Base-by-base conservation (phyloP, 371 early-diverging fungal genomes). In the Mortierella sp. region DNA sequence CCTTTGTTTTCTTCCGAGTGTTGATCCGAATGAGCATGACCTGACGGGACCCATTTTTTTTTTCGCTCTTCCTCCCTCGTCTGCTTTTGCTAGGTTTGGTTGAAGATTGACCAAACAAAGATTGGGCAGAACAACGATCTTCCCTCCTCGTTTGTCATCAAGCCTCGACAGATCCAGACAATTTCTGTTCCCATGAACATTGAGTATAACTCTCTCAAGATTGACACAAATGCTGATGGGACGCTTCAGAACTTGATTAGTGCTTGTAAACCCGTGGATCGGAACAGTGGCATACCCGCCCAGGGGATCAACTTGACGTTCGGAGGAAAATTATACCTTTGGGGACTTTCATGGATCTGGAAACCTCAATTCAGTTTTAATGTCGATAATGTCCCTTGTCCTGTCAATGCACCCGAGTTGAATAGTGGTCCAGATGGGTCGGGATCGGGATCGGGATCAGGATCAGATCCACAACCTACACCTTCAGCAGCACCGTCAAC, bases 341-440 rank as follows among this genome's bases (percentile, higher is more conserved):
- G 71, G 72, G 77, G 77, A 1, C 53, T 76, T 21, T 60, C 62
- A 7, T 76, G 77, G 77, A 25, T 65, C 23, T 76, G 77, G 77
- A 65, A 76, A 44, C 77, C 77, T 0, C 58, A 76, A 48, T 76
- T 76, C 58, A 72, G 68, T 19, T 62, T 76, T 57, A 71, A 72
- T 52, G 72, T 72, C 16, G 64, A 59, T 0, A 68, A 52, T 44
- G 63, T 68, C 1, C 62, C 72, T 23, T 76, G 77, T 21, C 77
- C 77, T 4, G 64, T 65, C 55, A 76, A 76, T n/a, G 72, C 77
- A 11, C 50, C 51, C 19, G 60, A 63, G 15, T 50, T 57, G 45
- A 26, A 30, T 18, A 26, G 9, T 4, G 25, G 21, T 12, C 60
- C 55, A 23, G 14, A 56, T 25, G 47, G 21, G 53, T 23, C 53